These are phyloP conservation scores for Aspergillus bertholletiae DNA, from an alignment of 495 filamentous ascomycete species.

Conservation along the genomic window DNA sequence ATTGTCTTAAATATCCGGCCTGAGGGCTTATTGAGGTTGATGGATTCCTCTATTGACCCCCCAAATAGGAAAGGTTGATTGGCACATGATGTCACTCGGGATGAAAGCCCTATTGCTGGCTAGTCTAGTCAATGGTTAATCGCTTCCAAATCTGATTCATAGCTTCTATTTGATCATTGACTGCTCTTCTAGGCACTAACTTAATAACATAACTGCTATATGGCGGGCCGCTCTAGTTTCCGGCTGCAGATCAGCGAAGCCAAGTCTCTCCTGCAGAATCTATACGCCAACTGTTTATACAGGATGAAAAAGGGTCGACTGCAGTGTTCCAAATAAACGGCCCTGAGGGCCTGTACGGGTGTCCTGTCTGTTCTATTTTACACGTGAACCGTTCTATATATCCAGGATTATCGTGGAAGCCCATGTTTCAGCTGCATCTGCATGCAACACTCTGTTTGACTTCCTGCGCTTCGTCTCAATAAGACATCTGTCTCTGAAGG, in stretches of 20 bases:
- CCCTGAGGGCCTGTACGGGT: background rate
- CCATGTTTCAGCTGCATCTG: conserved; percentile 11
- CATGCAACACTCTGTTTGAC: background rate
- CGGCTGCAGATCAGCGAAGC: background rate
- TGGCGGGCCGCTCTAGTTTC: background rate
- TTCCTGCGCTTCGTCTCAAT: background rate
- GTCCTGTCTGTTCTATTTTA: background rate
- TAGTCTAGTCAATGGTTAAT: background rate
- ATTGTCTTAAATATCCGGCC: background rate
- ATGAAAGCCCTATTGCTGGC: background rate
- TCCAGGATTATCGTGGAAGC: background rate
- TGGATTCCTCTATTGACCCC: conserved; percentile 9
- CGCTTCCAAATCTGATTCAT: background rate
- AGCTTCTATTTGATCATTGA: background rate
- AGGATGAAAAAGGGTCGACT: background rate
- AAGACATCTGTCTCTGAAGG: conserved; percentile 4
- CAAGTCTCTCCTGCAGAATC: background rate
- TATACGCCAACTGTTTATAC: too few species aligned
- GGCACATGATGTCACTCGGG: background rate
- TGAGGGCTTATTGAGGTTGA: background rate
- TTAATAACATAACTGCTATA: background rate
- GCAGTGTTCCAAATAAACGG: background rate
- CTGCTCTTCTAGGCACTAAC: background rate
- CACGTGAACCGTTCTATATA: background rate
- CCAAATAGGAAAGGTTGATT: conserved; percentile 10